Evolutionary conservation across 805 yeast genomes (phyloP).

Genomic region (Sugiyamaella qingdaonensis): DNA sequence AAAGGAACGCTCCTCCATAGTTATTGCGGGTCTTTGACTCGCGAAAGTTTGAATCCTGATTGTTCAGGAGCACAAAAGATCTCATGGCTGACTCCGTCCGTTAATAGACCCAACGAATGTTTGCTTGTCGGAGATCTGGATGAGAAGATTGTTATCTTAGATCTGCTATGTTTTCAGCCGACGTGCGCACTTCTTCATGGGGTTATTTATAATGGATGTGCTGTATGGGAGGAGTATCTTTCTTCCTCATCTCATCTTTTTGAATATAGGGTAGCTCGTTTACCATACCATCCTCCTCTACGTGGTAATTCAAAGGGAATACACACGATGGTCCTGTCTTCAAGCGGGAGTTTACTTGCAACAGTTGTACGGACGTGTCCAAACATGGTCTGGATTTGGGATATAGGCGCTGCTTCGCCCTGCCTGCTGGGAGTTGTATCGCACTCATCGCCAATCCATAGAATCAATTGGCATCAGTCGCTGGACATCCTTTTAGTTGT

Average conservation of each 20-base stretch:
- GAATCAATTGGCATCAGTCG: slow-evolving; percentile 7
- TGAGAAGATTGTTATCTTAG: slow-evolving; percentile 16
- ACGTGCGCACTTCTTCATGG: slow-evolving; percentile 17
- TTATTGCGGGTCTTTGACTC: slow-evolving; percentile 10
- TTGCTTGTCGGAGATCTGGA: slow-evolving; percentile 20
- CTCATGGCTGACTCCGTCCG: slow-evolving; percentile 11
- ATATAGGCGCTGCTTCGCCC: not conserved
- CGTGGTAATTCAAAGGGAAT: slow-evolving; percentile 11
- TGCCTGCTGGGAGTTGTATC: slow-evolving; percentile 12
- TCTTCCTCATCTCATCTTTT: not conserved
- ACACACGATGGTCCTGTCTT: slow-evolving; percentile 12
- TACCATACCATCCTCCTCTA: slow-evolving; percentile 11
- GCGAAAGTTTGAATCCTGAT: not conserved
- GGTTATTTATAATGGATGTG: slow-evolving; percentile 13
- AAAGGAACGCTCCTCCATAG: slow-evolving; percentile 15
- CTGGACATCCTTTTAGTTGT: slow-evolving; percentile 7
- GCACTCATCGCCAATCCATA: slow-evolving; percentile 12
- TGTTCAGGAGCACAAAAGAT: slow-evolving; percentile 12
- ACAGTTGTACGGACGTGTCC: slow-evolving; percentile 16
- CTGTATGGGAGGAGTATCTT: slow-evolving; percentile 20
- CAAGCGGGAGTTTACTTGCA: slow-evolving; percentile 15
- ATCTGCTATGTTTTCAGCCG: slow-evolving; percentile 12
- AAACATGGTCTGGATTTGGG: slow-evolving; percentile 23
- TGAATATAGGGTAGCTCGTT: slow-evolving; percentile 8
- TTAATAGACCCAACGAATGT: slow-evolving; percentile 8